A percentile compares a stretch with the other conserved stretches of the same genome.
phyloP scores from a whole-genome alignment of 257 asterid genomes.

The Perilla frutescens region DNA sequence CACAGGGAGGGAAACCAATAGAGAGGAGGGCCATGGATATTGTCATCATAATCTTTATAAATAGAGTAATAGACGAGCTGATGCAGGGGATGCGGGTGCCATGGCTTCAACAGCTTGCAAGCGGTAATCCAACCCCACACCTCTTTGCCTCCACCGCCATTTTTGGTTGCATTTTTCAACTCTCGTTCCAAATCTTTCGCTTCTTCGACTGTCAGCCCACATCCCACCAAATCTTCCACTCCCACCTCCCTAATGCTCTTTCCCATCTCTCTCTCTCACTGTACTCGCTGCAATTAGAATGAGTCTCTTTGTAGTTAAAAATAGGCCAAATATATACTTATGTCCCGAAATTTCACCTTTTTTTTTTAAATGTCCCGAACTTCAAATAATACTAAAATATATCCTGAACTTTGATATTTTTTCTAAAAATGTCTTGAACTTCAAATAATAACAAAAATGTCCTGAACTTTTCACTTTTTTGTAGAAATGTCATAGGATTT shows the following conservation, averaged over 20 bases:
- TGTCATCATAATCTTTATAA: slow-evolving; percentile 50
- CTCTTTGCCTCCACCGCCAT: slow-evolving; percentile 44
- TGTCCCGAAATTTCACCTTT: too few species aligned
- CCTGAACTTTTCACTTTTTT: too few species aligned
- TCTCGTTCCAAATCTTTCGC: slow-evolving; percentile 53
- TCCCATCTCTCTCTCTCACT: slow-evolving; percentile 37
- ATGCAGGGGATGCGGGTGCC: slow-evolving; percentile 73
- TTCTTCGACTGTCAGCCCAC: slow-evolving; percentile 60
- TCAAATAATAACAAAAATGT: too few species aligned
- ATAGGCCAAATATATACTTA: too few species aligned
- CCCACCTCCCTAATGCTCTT: slow-evolving; percentile 60
- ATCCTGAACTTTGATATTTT: too few species aligned
- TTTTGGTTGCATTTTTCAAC: slow-evolving; percentile 44
- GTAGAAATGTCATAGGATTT: too few species aligned
- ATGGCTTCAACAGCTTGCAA: slow-evolving; percentile 70
- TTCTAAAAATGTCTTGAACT: too few species aligned
- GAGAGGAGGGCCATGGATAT: slow-evolving; percentile 72
- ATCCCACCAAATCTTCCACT: slow-evolving; percentile 57
- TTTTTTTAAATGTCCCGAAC: too few species aligned
- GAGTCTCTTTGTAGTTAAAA: too few species aligned
- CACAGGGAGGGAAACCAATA: slow-evolving; percentile 94
- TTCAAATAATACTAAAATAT: too few species aligned
- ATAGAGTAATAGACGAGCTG: slow-evolving; percentile 76
- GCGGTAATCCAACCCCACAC: slow-evolving; percentile 61
- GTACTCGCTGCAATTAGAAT: too few species aligned